phyloP scores from a whole-genome alignment of 352 stramenopile genomes.

The Hyaloperonospora brassicae region DNA sequence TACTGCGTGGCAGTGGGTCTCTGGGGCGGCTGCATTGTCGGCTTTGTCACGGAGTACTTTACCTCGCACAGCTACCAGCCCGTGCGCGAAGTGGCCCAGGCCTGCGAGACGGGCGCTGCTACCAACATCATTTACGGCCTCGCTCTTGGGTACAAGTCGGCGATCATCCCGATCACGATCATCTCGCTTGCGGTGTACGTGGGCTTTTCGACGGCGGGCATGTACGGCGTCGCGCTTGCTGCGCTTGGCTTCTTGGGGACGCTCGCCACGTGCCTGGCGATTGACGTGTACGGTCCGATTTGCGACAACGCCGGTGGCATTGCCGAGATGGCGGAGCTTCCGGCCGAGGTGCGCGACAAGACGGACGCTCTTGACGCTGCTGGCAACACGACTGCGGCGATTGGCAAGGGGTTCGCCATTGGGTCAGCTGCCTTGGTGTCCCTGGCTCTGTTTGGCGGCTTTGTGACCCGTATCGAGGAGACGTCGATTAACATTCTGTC shows the following conservation, averaged over 20 bases:
- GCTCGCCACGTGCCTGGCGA: conserved; percentile 96
- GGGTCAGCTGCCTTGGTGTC: conserved; percentile 97
- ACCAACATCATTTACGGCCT: conserved; percentile 99
- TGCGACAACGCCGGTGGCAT: conserved; percentile 99
- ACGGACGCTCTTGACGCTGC: conserved; percentile 98
- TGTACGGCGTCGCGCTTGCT: conserved; percentile 96
- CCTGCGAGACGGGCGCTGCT: conserved; percentile 96
- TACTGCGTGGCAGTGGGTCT: conserved; percentile 93
- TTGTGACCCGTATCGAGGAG: conserved; percentile 95
- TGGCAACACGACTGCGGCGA: conserved; percentile 98
- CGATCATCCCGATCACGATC: conserved; percentile 97
- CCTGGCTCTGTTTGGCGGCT: conserved; percentile 96
- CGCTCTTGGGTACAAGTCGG: conserved; percentile 98
- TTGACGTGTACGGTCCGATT: conserved; percentile 99
- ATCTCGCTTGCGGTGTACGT: conserved; percentile 97
- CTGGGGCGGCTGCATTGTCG: conserved; percentile 96
- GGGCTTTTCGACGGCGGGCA: conserved; percentile 93
- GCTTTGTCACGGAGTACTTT: conserved; percentile 99
- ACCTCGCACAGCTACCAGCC: conserved; percentile 96
- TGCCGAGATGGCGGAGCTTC: conserved; percentile 98
- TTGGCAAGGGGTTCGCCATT: conserved; percentile 99
- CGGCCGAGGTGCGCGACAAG: conserved; percentile 95
- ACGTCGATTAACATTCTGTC: conserved; percentile 95
- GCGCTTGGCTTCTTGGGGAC: conserved; percentile 98
- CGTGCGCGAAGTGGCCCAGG: conserved; percentile 93